These are phyloP conservation scores for Solioccasus polychromus DNA, from an alignment of 768 basidiomycete genomes.

Conservation along the genomic window DNA sequence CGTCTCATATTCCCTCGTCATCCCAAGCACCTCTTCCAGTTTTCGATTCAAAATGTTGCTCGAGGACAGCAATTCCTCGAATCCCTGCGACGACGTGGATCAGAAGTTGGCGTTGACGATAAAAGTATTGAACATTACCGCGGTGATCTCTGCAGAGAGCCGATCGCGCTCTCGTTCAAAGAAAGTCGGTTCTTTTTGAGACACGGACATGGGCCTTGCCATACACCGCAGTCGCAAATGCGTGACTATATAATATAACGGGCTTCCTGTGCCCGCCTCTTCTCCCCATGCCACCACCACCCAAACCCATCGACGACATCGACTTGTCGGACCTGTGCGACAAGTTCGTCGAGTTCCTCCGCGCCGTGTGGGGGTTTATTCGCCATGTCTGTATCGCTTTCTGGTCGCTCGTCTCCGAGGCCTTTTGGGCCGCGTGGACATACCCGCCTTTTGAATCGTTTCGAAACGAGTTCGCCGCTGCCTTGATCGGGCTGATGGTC, in stretches of 20 bases:
- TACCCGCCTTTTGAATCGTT: conserved; percentile 24
- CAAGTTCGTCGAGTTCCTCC: conserved; percentile 15
- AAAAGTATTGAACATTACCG: conserved; percentile 49
- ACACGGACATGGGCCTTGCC: too few species aligned
- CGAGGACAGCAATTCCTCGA: conserved; percentile 82
- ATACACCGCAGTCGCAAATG: background rate
- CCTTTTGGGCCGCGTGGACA: conserved; percentile 14
- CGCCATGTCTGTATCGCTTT: conserved; percentile 1
- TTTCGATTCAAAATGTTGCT: conserved; percentile 87
- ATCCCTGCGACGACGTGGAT: conserved; percentile 50
- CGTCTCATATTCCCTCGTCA: conserved; percentile 90
- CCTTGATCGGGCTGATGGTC: conserved; percentile 6
- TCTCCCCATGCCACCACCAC: background rate
- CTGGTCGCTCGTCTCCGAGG: conserved; percentile 8
- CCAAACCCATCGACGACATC: conserved; percentile 15
- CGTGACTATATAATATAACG: background rate
- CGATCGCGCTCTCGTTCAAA: conserved; percentile 80
- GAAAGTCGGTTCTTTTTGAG: conserved; percentile 48
- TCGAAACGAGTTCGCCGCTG: conserved; percentile 11
- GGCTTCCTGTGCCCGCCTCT: background rate
- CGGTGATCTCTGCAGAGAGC: conserved; percentile 69
- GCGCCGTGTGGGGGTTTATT: conserved; percentile 6
- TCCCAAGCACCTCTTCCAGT: conserved; percentile 87
- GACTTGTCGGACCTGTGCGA: conserved; percentile 15
- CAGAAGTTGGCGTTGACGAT: background rate